Evolutionary conservation across 75 land plant genomes (phyloP).

Genomic region (Selaginella moellendorffii): DNA sequence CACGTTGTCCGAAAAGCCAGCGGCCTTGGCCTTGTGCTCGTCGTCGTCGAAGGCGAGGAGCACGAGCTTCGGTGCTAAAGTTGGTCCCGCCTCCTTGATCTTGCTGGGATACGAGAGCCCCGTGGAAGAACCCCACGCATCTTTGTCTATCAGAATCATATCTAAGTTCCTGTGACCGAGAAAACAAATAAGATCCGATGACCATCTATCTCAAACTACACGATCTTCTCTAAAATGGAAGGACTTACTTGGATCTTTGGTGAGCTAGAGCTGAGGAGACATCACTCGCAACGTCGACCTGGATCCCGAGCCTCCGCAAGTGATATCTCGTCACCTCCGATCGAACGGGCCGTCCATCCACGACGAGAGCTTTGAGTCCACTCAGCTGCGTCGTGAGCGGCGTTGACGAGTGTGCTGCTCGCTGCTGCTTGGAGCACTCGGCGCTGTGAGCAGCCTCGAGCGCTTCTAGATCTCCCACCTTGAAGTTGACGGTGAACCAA

Average conservation of each 20-base stretch:
- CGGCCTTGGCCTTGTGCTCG: slow-evolving; percentile 32
- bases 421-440: slow-evolving; percentile 18
- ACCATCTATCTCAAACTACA: neutral
- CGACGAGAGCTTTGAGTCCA: slow-evolving; percentile 55
- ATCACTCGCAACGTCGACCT: slow-evolving; percentile 24
- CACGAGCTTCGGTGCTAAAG: slow-evolving; percentile 16
- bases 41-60: slow-evolving; percentile 31
- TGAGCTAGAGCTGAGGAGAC: neutral
- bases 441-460: slow-evolving; percentile 11
- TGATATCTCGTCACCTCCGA: slow-evolving; percentile 66
- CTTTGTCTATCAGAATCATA: slow-evolving; percentile 68
- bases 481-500: slow-evolving; percentile 50
- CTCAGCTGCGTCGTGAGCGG: slow-evolving; percentile 29
- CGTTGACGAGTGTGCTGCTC: slow-evolving; percentile 10
- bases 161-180: slow-evolving; percentile 12
- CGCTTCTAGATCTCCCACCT: slow-evolving; percentile 20
- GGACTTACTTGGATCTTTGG: no score
- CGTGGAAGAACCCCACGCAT: slow-evolving; percentile 43
- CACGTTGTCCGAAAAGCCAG: slow-evolving; percentile 20
- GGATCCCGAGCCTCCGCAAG: slow-evolving; percentile 56
- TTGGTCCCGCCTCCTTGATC: neutral
- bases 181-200: neutral
- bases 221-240: no score
- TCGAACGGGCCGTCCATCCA: slow-evolving; percentile 46
- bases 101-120: slow-evolving; percentile 29